Evolutionary conservation across 176 grass and related monocot species (phyloP).

Genomic region (Raddia distichophylla): DNA sequence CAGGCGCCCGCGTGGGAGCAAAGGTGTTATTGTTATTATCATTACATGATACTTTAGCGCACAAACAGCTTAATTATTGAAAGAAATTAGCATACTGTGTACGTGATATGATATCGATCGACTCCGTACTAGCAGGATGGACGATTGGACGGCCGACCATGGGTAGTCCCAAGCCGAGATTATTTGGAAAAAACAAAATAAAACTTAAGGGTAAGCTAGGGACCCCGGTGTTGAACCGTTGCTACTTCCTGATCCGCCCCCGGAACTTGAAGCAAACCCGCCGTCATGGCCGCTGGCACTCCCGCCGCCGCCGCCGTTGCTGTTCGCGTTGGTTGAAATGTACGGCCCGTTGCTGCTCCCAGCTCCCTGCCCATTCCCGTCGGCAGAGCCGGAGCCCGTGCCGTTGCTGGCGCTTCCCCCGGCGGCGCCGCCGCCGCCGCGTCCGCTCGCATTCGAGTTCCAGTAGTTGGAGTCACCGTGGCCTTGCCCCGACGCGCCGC

Average conservation of each 20-base stretch:
- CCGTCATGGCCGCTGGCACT: not conserved
- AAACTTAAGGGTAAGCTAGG: not conserved
- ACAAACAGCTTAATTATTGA: not conserved
- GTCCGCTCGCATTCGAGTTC: not conserved
- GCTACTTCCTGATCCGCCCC: not conserved
- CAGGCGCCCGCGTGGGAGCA: too few relatives aligned
- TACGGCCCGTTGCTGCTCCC: not conserved
- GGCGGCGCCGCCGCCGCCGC: not conserved
- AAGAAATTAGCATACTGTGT: not conserved
- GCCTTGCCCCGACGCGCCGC: not conserved
- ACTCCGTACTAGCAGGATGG: not conserved
- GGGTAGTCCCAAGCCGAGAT: not conserved
- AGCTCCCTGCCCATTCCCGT: not conserved
- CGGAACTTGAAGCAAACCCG: conserved; percentile 12
- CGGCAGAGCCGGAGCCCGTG: not conserved
- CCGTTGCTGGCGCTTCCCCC: conserved; percentile 10
- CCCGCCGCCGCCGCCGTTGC: not conserved
- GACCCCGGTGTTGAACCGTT: not conserved
- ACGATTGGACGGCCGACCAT: too few relatives aligned
- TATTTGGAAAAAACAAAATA: not conserved
- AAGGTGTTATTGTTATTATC: too few relatives aligned
- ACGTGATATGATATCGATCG: too few relatives aligned
- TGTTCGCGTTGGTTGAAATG: not conserved
- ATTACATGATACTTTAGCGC: too few relatives aligned
- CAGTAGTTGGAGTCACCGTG: not conserved